Percentiles rank a stretch among this genome's conserved stretches.
Evolutionary conservation across 805 yeast genomes (phyloP).

Genomic region (Nakazawaea sp.): DNA sequence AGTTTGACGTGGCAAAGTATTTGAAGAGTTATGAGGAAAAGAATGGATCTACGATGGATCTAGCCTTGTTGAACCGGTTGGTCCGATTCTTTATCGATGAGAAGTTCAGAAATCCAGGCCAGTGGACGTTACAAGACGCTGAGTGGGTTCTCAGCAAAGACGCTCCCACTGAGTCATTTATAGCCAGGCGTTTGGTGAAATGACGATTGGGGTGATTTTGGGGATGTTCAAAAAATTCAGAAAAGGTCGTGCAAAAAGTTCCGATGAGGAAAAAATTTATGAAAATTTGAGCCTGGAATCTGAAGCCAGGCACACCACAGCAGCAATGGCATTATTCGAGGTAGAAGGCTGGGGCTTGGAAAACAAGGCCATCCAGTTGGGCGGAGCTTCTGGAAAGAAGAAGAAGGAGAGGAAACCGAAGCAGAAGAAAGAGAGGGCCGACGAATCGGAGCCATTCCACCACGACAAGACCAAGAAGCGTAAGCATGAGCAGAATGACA

Average conservation of each 20-base stretch:
- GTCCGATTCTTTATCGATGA: slow-evolving; percentile 10
- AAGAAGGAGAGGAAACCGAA: slow-evolving; percentile 20
- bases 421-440: slow-evolving; percentile 1
- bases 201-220: no score
- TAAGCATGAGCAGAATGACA: neutral
- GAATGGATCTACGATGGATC: slow-evolving; percentile 1
- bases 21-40: neutral
- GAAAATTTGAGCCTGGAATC: no score
- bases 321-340: slow-evolving; percentile 70
- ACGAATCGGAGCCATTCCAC: neutral
- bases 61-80: neutral
- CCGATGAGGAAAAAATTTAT: no score
- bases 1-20: slow-evolving; percentile 2
- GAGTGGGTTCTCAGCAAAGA: no score
- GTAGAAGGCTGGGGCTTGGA: slow-evolving; percentile 81
- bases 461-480: neutral
- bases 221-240: no score
- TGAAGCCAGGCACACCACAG: no score
- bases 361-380: slow-evolving; percentile 42
- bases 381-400: slow-evolving; percentile 24
- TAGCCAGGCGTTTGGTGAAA: no score
- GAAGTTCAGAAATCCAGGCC: neutral
- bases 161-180: no score
- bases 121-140: neutral
- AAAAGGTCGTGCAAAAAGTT: no score